These are phyloP conservation scores for Coemansia sp. DNA, from an alignment of 192 early-diverging fungal species.

Conservation along the genomic window DNA sequence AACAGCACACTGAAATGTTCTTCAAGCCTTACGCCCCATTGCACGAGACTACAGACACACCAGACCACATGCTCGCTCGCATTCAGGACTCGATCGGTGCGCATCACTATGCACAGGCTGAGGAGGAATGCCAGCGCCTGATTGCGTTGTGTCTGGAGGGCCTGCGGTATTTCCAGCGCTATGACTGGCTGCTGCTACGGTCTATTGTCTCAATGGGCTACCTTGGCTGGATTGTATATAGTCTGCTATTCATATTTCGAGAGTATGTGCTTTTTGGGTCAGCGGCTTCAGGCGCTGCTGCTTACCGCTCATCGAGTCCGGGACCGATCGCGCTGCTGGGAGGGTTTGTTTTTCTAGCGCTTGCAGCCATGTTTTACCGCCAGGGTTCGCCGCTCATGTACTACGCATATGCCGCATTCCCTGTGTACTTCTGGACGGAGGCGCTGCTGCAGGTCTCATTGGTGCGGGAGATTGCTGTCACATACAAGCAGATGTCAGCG, in stretches of 20 bases:
- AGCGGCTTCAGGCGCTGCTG: background rate
- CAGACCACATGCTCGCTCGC: constrained; percentile 54
- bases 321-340: constrained; percentile 46
- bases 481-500: constrained; percentile 14
- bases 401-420: constrained; percentile 86
- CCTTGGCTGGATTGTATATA: constrained; percentile 86
- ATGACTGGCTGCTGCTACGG: constrained; percentile 93
- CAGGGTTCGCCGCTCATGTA: constrained; percentile 82
- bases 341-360: constrained; percentile 33
- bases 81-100: constrained; percentile 64
- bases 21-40: constrained; percentile 77
- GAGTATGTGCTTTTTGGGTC: constrained; percentile 57
- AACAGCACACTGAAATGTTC: constrained; percentile 72
- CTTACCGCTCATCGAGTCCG: constrained; percentile 17
- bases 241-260: constrained; percentile 73
- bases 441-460: constrained; percentile 45
- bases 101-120: constrained; percentile 66
- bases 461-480: constrained; percentile 28
- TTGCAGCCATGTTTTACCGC: constrained; percentile 63
- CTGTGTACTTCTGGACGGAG: constrained; percentile 81
- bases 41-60: constrained; percentile 54
- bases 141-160: constrained; percentile 72
- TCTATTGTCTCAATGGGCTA: constrained; percentile 82
- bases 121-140: constrained; percentile 61
- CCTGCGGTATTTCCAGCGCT: constrained; percentile 93